phyloP scores from a whole-genome alignment of 371 early-diverging fungal species.

The Actinomortierella wolfii region DNA sequence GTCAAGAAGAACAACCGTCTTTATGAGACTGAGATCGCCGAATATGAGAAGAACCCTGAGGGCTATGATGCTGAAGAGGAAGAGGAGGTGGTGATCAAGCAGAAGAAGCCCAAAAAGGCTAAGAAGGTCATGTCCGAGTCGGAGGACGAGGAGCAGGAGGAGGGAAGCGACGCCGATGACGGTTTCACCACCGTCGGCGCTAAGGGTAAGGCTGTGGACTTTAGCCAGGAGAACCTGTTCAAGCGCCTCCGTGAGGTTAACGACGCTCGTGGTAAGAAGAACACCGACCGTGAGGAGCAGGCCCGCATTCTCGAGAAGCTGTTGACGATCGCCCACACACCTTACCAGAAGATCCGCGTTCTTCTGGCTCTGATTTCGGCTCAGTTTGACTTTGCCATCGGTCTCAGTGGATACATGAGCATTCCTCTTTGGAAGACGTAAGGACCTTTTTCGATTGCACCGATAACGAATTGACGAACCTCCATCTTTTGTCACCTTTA shows the following conservation, averaged over 20 bases:
- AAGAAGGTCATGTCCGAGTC: conserved; percentile 48
- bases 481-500: not conserved
- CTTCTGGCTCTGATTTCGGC: conserved; percentile 88
- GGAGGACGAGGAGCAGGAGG: conserved; percentile 57
- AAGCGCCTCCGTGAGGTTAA: conserved; percentile 80
- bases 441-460: not conserved
- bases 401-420: conserved; percentile 72
- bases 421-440: conserved; percentile 80
- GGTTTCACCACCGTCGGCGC: conserved; percentile 89
- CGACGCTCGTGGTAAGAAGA: conserved; percentile 92
- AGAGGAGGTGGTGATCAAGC: conserved; percentile 17
- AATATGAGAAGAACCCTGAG: conserved; percentile 62
- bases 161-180: conserved; percentile 57
- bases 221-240: conserved; percentile 79
- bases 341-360: conserved; percentile 86
- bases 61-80: conserved; percentile 36
- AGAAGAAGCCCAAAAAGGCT: conserved; percentile 40
- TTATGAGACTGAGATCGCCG: conserved; percentile 72
- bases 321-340: conserved; percentile 66
- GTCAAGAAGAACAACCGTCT: conserved; percentile 86
- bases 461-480: too few relatives aligned
- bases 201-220: conserved; percentile 73
- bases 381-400: conserved; percentile 84
- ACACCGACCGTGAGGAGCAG: conserved; percentile 86
- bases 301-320: conserved; percentile 72